These are phyloP conservation scores for Plantago coronopus DNA, from an alignment of 305 asterid genomes.

Conservation along the genomic window DNA sequence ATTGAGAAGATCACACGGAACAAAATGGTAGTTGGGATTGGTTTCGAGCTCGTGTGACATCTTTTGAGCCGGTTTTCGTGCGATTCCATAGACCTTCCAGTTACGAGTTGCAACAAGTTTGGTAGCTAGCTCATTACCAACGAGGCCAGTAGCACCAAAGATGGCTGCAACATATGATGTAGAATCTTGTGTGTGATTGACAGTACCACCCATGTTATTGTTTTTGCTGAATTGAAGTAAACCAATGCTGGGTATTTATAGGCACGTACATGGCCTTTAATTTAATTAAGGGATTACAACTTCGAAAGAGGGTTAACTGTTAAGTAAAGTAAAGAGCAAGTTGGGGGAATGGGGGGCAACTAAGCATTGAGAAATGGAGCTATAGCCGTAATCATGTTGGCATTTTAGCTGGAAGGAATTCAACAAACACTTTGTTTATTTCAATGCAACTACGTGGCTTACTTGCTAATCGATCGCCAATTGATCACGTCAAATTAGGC, in stretches of 20 bases:
- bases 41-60: slow-evolving; percentile 1
- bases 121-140: slow-evolving; percentile 72
- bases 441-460: neutral
- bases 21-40: slow-evolving; percentile 34
- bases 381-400: slow-evolving; percentile 72
- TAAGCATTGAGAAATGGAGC: slow-evolving; percentile 30
- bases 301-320: no score
- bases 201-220: slow-evolving; percentile 21
- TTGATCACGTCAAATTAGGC: neutral
- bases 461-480: neutral
- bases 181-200: slow-evolving; percentile 7
- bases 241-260: slow-evolving; percentile 19
- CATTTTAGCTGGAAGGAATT: slow-evolving; percentile 40
- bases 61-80: slow-evolving; percentile 36
- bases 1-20: slow-evolving; percentile 63
- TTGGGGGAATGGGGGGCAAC: slow-evolving; percentile 32
- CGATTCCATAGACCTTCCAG: slow-evolving; percentile 83
- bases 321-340: slow-evolving; percentile 16
- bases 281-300: no score
- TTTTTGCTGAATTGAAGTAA: neutral
- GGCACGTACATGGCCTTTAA: neutral
- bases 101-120: slow-evolving; percentile 37
- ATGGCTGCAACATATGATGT: slow-evolving; percentile 49
- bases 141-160: slow-evolving; percentile 79
- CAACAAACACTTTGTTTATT: neutral